These are phyloP conservation scores for Hyparrhenia diplandra DNA, from an alignment of 176 grass and related monocot species.

Conservation along the genomic window DNA sequence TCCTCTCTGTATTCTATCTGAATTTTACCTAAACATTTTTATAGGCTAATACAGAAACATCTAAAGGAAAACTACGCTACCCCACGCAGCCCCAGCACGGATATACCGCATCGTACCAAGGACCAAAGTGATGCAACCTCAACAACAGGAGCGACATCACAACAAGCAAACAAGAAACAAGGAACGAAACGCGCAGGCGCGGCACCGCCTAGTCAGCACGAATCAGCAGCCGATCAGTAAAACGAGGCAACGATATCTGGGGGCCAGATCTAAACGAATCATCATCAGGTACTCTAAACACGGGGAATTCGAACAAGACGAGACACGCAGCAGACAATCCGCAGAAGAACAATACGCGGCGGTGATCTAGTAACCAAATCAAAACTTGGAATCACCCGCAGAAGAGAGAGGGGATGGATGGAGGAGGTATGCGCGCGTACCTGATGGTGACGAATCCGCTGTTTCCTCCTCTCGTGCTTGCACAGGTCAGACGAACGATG, in stretches of 20 bases:
- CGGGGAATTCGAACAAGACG: not conserved
- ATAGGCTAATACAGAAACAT: no score
- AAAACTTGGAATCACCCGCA: not conserved
- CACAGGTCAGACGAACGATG: not conserved
- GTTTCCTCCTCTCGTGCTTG: not conserved
- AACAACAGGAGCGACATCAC: no score
- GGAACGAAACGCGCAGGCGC: no score
- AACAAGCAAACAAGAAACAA: no score
- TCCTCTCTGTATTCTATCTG: no score
- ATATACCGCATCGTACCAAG: no score
- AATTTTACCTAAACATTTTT: no score
- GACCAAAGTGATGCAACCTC: no score
- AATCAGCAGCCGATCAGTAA: not conserved
- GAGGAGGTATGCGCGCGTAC: not conserved
- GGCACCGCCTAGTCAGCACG: no score
- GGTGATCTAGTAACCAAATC: not conserved
- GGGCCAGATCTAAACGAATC: not conserved
- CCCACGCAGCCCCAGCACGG: no score
- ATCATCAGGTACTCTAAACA: not conserved
- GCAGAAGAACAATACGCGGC: not conserved
- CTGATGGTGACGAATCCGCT: not conserved
- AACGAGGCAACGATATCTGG: not conserved
- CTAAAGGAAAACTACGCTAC: no score
- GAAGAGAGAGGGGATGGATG: not conserved
- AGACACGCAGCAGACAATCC: not conserved